Evolutionary conservation across 2,329 filamentous ascomycete species (phyloP).

Genomic region (Tothia fuscella): DNA sequence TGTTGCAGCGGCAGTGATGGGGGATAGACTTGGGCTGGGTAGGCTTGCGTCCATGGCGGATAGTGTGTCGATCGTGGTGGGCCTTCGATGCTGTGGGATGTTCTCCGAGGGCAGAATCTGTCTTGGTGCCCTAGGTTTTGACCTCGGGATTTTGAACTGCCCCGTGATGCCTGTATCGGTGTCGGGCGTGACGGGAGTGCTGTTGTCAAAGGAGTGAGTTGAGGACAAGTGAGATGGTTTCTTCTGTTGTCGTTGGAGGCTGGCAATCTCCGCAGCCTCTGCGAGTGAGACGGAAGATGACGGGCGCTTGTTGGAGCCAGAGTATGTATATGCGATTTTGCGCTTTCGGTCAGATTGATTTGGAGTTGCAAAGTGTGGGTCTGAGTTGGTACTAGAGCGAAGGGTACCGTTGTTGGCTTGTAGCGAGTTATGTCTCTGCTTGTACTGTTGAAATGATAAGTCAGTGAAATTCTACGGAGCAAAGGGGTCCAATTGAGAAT

Average conservation of each 20-base stretch:
- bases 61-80: conserved; percentile 51
- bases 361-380: not conserved
- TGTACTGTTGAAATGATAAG: not conserved
- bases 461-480: too few species aligned
- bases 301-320: too few species aligned
- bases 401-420: not conserved
- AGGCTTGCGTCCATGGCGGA: conserved; percentile 80
- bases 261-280: conserved; percentile 40
- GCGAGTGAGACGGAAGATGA: conserved; percentile 42
- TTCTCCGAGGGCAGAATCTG: conserved; percentile 15
- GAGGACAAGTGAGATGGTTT: conserved; percentile 27
- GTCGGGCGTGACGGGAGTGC: conserved; percentile 25
- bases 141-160: conserved; percentile 11
- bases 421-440: not conserved
- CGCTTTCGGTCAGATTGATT: not conserved
- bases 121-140: not conserved
- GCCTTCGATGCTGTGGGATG: conserved; percentile 18
- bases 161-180: conserved; percentile 21
- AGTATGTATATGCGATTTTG: not conserved
- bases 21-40: conserved; percentile 87
- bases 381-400: not conserved
- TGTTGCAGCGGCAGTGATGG: conserved; percentile 68
- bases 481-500: too few species aligned
- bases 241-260: conserved; percentile 38
- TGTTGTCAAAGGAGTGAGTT: conserved; percentile 18